Conservation (phyloP, 2,329 filamentous ascomycete genomes). For the Monilinia vaccinii-corymbosi region DNA sequence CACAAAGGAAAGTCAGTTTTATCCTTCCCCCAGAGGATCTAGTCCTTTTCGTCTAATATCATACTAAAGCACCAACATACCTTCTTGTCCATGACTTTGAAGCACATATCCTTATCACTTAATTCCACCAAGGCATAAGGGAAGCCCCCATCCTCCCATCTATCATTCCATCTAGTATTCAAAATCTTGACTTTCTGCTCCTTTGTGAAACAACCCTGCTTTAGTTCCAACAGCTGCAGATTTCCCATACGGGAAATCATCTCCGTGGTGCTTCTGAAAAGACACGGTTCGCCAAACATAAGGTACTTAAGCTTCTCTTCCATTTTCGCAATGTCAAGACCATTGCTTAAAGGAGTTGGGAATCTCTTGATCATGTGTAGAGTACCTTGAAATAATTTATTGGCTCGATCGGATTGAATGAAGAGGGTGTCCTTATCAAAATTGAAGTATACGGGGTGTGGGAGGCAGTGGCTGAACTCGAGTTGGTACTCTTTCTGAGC, state of each 20-base stretch:
- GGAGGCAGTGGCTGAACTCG: neutral
- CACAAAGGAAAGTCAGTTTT: neutral
- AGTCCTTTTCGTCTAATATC: neutral
- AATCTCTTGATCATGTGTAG: neutral
- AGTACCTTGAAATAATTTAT: neutral
- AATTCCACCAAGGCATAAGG: neutral
- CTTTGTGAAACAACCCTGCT: neutral
- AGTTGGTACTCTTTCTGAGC: neutral
- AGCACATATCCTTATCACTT: neutral
- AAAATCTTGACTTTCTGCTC: neutral
- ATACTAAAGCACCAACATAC: neutral
- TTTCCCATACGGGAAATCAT: neutral
- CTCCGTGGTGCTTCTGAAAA: constrained; percentile 1
- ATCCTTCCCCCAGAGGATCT: neutral
- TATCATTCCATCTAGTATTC: neutral
- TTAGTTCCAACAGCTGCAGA: neutral
- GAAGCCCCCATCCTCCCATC: neutral
- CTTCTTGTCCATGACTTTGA: neutral
- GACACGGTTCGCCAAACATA: constrained; percentile 1
- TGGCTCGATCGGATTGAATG: neutral
- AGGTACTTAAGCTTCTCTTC: neutral
- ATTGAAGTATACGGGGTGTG: neutral
- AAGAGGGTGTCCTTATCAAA: neutral
- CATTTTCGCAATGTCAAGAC: neutral
- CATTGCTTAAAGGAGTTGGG: neutral